Conservation (phyloP, 2,329 filamentous ascomycete species). For the Microdochium nivale region DNA sequence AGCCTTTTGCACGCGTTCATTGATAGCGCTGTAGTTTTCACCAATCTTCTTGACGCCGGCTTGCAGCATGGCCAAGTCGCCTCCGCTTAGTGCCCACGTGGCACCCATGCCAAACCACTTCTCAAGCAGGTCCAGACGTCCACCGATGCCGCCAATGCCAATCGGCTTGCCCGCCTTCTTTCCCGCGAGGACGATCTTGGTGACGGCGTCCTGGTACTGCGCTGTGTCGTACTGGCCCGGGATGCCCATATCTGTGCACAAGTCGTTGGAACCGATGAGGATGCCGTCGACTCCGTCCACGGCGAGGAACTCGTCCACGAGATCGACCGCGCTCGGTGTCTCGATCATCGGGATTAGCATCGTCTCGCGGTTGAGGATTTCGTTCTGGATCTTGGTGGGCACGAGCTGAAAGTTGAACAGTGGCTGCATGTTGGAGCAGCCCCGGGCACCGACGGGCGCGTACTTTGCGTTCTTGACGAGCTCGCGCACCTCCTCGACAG, state of each 20-base stretch:
- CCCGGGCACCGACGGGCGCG: constrained; percentile 24
- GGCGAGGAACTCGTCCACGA: constrained; percentile 29
- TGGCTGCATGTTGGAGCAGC: constrained; percentile 25
- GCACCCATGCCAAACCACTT: constrained; percentile 27
- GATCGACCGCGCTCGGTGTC: constrained; percentile 25
- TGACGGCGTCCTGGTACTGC: constrained; percentile 15
- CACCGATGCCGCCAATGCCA: constrained; percentile 24
- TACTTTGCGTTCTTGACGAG: constrained; percentile 27
- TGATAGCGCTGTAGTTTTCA: constrained; percentile 17
- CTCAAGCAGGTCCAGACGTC: constrained; percentile 24
- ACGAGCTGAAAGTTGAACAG: constrained; percentile 23
- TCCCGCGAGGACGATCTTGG: constrained; percentile 20
- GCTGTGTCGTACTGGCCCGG: constrained; percentile 28
- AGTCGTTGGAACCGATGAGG: constrained; percentile 29
- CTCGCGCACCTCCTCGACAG: constrained; percentile 24
- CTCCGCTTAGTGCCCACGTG: constrained; percentile 26
- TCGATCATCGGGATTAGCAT: constrained; percentile 34
- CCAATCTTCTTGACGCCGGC: constrained; percentile 24
- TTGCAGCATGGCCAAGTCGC: constrained; percentile 24
- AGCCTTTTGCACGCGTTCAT: constrained; percentile 5
- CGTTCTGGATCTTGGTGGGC: constrained; percentile 23
- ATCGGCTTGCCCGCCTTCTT: constrained; percentile 22
- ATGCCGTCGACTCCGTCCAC: constrained; percentile 29
- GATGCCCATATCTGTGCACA: constrained; percentile 28
- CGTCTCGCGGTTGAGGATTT: constrained; percentile 23